Evolutionary conservation across 2,329 filamentous ascomycete genomes (phyloP).

Genomic region (Chaetothyriales sp.): DNA sequence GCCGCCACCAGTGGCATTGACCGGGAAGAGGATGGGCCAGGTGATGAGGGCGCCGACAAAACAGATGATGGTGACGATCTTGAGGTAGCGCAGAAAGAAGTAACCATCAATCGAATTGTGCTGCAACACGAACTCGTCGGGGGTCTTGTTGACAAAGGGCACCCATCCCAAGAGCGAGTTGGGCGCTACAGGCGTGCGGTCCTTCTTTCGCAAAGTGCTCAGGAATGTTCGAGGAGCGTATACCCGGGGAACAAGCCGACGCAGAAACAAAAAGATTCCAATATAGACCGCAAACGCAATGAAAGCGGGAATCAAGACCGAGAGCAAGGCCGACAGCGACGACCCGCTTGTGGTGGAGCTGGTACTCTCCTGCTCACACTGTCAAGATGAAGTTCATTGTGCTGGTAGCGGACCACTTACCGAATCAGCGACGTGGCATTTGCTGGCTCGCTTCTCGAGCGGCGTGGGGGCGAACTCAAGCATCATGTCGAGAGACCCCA

Average conservation of each 20-base stretch:
- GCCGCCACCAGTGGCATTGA: constrained; percentile 72
- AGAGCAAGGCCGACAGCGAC: constrained; percentile 34
- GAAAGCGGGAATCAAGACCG: constrained; percentile 36
- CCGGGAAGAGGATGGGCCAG: constrained; percentile 76
- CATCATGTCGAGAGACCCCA: not conserved
- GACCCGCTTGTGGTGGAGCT: constrained; percentile 20
- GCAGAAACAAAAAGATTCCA: constrained; percentile 38
- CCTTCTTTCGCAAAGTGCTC: constrained; percentile 36
- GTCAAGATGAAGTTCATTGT: constrained; percentile 4
- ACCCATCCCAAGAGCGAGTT: constrained; percentile 56
- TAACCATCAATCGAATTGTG: constrained; percentile 89
- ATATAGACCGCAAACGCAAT: constrained; percentile 33
- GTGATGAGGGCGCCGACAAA: constrained; percentile 72
- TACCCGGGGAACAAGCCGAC: constrained; percentile 34
- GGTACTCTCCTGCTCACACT: constrained; percentile 21
- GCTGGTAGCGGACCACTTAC: not conserved
- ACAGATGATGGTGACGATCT: constrained; percentile 63
- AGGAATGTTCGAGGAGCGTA: constrained; percentile 45
- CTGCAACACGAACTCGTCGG: constrained; percentile 69
- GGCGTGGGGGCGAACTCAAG: not conserved
- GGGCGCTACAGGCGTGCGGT: constrained; percentile 47
- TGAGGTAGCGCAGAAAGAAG: constrained; percentile 77
- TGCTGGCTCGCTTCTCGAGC: not conserved
- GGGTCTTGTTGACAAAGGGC: constrained; percentile 48
- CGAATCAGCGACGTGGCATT: not conserved